Conservation (phyloP, 139 green algal genomes). For the Yamagishiella unicocca region DNA sequence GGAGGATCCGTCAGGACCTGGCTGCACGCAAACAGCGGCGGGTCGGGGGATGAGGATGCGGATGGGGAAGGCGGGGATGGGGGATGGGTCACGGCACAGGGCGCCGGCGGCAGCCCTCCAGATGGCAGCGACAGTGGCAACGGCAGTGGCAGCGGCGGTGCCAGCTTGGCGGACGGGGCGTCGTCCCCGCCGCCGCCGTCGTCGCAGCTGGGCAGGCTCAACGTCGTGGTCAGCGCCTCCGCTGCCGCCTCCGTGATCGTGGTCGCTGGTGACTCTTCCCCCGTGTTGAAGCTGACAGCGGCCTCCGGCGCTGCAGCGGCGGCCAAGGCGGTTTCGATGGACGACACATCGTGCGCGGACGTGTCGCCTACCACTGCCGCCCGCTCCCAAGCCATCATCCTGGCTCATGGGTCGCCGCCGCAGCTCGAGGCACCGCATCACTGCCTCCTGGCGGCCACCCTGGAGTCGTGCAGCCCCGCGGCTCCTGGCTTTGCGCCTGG, state of each 20-base stretch:
- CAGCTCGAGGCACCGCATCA: neutral
- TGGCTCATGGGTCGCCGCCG: conserved; percentile 6
- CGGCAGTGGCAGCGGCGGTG: neutral
- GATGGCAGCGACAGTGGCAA: neutral
- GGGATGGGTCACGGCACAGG: neutral
- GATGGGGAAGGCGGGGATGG: neutral
- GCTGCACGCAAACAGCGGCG: neutral
- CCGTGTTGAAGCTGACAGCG: neutral
- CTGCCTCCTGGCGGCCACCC: neutral
- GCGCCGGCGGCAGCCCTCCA: no score
- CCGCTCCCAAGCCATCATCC: neutral
- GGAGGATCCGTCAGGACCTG: neutral
- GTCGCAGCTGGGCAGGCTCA: neutral
- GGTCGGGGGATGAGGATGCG: neutral
- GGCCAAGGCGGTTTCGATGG: no score
- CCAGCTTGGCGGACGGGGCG: no score
- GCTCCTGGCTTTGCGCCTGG: neutral
- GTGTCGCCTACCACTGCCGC: neutral
- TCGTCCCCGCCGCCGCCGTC: neutral
- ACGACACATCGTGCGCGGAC: neutral
- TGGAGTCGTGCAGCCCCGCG: neutral
- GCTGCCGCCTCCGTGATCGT: neutral
- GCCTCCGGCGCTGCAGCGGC: neutral
- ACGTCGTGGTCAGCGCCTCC: neutral
- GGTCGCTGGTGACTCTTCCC: no score